phyloP scores from a whole-genome alignment of 2,329 filamentous ascomycete species.

The Sarocladium oryzae region DNA sequence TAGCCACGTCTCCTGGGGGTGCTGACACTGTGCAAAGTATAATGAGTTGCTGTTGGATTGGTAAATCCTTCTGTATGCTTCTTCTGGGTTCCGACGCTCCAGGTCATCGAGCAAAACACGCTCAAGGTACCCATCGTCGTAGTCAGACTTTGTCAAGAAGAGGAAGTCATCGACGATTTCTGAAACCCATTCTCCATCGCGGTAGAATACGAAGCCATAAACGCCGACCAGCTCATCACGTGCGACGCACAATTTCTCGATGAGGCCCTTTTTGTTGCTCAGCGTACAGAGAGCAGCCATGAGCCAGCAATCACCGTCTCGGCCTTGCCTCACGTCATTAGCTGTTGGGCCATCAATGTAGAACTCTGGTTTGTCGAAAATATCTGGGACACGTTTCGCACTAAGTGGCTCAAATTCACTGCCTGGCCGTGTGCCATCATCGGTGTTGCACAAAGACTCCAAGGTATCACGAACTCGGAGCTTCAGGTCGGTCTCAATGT shows the following conservation, averaged over 20 bases:
- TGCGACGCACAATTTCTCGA: constrained; percentile 68
- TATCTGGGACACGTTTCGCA: constrained; percentile 66
- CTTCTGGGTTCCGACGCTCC: constrained; percentile 45
- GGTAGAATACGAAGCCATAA: constrained; percentile 79
- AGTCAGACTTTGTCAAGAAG: constrained; percentile 51
- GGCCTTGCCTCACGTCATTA: constrained; percentile 72
- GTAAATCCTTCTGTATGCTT: constrained; percentile 61
- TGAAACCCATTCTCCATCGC: constrained; percentile 68
- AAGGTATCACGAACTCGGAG: constrained; percentile 44
- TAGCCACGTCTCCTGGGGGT: constrained; percentile 74
- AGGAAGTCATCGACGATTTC: constrained; percentile 53
- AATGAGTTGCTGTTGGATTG: constrained; percentile 69
- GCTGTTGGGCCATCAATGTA: constrained; percentile 71
- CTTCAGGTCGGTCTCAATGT: constrained; percentile 73
- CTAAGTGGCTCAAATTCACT: constrained; percentile 35
- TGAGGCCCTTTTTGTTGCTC: constrained; percentile 63
- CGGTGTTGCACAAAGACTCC: constrained; percentile 33
- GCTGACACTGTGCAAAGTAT: constrained; percentile 69
- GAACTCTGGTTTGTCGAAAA: constrained; percentile 71
- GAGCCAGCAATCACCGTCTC: constrained; percentile 79
- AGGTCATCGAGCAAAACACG: constrained; percentile 36
- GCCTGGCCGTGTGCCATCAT: constrained; percentile 17
- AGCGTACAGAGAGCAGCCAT: constrained; percentile 74
- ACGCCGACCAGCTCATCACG: constrained; percentile 68
- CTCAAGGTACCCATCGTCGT: constrained; percentile 49